These are phyloP conservation scores for Calocybe gangraenosa DNA, from an alignment of 768 basidiomycete species.

Conservation along the genomic window DNA sequence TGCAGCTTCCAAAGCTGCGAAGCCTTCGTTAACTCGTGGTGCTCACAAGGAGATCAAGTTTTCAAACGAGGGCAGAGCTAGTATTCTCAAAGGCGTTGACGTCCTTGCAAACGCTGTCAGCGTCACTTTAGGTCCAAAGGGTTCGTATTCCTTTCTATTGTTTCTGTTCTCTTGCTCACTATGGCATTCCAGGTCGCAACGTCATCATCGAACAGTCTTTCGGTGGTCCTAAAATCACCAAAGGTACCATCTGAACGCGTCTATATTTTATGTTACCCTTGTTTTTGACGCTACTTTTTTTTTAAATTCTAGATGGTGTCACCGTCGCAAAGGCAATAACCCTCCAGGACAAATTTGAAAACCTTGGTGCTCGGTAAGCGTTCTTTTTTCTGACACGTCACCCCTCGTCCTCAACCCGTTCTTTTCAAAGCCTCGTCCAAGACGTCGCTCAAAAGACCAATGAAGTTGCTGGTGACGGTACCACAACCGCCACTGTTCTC, in stretches of 20 bases:
- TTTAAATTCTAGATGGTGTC: slow-evolving; percentile 97
- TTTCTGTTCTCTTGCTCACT: slow-evolving; percentile 1
- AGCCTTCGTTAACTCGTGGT: slow-evolving; percentile 56
- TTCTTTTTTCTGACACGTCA: background rate
- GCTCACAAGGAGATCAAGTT: slow-evolving; percentile 97
- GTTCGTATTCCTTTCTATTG: slow-evolving; percentile 29
- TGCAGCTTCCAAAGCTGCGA: slow-evolving; percentile 52
- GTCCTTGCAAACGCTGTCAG: slow-evolving; percentile 95
- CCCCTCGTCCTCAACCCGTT: no score
- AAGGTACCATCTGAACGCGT: slow-evolving; percentile 51
- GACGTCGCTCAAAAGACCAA: slow-evolving; percentile 97
- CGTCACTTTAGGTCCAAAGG: slow-evolving; percentile 96
- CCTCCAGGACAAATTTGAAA: slow-evolving; percentile 97
- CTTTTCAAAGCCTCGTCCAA: slow-evolving; percentile 68
- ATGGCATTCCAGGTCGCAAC: slow-evolving; percentile 66
- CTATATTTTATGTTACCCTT: no score
- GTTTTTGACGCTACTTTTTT: no score
- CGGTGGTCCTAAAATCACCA: slow-evolving; percentile 93
- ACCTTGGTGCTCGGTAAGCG: slow-evolving; percentile 91
- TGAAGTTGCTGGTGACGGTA: slow-evolving; percentile 96
- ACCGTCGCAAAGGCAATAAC: slow-evolving; percentile 95
- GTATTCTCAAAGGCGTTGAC: slow-evolving; percentile 94
- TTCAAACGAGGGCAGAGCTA: slow-evolving; percentile 90
- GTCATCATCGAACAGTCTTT: slow-evolving; percentile 96
- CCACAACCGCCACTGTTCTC: slow-evolving; percentile 95